A percentile compares a stretch with the other conserved stretches of the same genome.
phyloP scores from a whole-genome alignment of 352 stramenopile genomes.

The Saprolegnia diclina region DNA sequence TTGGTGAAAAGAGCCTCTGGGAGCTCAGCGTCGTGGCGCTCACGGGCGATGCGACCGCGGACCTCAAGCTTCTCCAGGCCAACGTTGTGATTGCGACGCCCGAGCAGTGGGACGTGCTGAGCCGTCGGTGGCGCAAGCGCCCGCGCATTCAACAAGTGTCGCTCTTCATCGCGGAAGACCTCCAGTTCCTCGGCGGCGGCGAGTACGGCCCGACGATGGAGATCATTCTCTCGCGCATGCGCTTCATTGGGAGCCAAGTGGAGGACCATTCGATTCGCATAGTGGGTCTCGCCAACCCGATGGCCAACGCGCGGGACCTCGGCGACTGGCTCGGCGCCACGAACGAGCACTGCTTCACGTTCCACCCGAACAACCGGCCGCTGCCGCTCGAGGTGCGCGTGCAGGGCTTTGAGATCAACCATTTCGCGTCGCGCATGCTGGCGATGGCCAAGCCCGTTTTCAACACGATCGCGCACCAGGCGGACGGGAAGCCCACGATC shows the following conservation, averaged over 20 bases:
- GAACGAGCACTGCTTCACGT: slow-evolving; percentile 91
- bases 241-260: slow-evolving; percentile 92
- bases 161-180: slow-evolving; percentile 95
- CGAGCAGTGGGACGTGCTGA: slow-evolving; percentile 95
- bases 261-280: slow-evolving; percentile 80
- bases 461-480: slow-evolving; percentile 89
- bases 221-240: slow-evolving; percentile 96
- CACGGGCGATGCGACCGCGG: slow-evolving; percentile 90
- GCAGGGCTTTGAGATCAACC: slow-evolving; percentile 97
- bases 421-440: slow-evolving; percentile 95
- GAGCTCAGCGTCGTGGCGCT: slow-evolving; percentile 85
- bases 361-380: slow-evolving; percentile 93
- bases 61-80: slow-evolving; percentile 89
- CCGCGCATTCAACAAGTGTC: slow-evolving; percentile 93
- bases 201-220: slow-evolving; percentile 92
- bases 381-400: slow-evolving; percentile 96
- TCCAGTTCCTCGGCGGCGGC: slow-evolving; percentile 94
- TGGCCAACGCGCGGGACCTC: slow-evolving; percentile 97
- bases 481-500: slow-evolving; percentile 83
- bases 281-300: slow-evolving; percentile 92
- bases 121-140: slow-evolving; percentile 93
- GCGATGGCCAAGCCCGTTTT: slow-evolving; percentile 98
- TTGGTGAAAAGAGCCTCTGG: slow-evolving; percentile 72
- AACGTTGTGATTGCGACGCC: slow-evolving; percentile 94
- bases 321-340: slow-evolving; percentile 97